Base-by-base conservation (phyloP, 768 basidiomycete species). In the Collybiopsis luxurians region DNA sequence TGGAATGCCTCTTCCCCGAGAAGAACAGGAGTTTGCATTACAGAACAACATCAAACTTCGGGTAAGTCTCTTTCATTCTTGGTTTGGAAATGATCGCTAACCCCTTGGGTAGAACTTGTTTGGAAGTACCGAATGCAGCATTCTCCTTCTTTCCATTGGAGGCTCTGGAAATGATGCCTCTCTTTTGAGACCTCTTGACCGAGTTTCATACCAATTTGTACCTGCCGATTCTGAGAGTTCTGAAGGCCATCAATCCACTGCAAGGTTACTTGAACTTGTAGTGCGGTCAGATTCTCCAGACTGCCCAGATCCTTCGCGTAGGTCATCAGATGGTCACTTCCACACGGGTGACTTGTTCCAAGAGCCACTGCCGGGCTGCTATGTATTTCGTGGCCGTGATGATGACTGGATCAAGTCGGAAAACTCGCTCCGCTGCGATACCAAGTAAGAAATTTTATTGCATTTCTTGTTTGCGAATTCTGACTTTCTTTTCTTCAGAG, bases 361-460 rank as follows among this genome's bases (percentile, higher is more conserved):
- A 60, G 82, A 85, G 66, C 70, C 71, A 26, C 63, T 68, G 15
- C 73, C 79, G 3, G 83, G 83, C 0, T 62, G 67, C 40, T 87
- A 83, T 64, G 63, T 78, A 27, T 83, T 78, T 60, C 77, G 82
- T 40, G 86, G 86, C 19, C 78, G 86, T 38, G 79, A 85, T 52
- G 86, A 87, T 60, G 86, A 87, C 63, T 87, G 86, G 86, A 87
- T 87, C 68, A 85, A 88, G 69, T 84, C 82, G 43, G 82, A 85
- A 67, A 84, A 80, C 65, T 79, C 82, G 58, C 70, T 86, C 56
- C 81, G 85, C 43, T 87, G 85, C 62, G 86, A 87, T 66, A 87
- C 86, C 21, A 84, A 80, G 80, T 82, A 68, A 24, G 82, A 75
- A 17, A 34, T 21, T 24, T 53, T 38, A 24, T 17, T 42, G 52